These are phyloP conservation scores for Cryptococcus neoformans DNA, from an alignment of 1,284 basidiomycete species.

Conservation along the genomic window DNA sequence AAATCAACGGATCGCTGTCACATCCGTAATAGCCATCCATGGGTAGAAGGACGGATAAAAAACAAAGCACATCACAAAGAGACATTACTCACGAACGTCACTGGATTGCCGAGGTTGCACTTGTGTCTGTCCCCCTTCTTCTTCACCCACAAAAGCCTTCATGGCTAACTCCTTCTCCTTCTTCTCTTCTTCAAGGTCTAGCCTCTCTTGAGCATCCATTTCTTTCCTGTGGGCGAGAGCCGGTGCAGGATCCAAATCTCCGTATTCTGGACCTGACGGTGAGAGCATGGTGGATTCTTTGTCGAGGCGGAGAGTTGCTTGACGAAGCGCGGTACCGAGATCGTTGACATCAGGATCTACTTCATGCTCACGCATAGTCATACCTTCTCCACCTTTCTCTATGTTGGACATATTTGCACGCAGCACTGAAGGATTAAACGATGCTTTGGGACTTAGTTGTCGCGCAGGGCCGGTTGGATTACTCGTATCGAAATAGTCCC, in stretches of 20 bases:
- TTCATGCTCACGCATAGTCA: constrained; percentile 3
- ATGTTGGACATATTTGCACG: constrained; percentile 2
- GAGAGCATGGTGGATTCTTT: constrained; percentile 23
- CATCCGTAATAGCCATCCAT: no score
- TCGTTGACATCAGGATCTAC: constrained; percentile 5
- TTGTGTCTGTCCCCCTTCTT: no score
- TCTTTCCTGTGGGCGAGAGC: constrained; percentile 23
- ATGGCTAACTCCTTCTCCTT: constrained; percentile 24
- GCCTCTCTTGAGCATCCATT: constrained; percentile 36
- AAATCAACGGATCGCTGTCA: no score
- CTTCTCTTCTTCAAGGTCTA: constrained; percentile 41
- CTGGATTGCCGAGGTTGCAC: no score
- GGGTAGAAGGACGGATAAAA: no score
- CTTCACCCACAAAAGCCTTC: neutral
- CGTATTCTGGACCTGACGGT: constrained; percentile 24
- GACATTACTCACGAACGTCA: no score
- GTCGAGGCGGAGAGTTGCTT: neutral
- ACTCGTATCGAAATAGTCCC: constrained; percentile 4
- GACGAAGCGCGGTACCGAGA: constrained; percentile 2
- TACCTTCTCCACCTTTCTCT: constrained; percentile 12
- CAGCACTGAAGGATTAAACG: neutral
- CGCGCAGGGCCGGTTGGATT: neutral
- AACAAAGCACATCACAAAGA: no score
- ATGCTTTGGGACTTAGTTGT: neutral
- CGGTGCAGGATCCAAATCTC: constrained; percentile 27